A percentile compares a stretch with the other conserved stretches of the same genome.
These are phyloP conservation scores for Leccinum boreale DNA, from an alignment of 768 basidiomycete species.

Conservation along the genomic window DNA sequence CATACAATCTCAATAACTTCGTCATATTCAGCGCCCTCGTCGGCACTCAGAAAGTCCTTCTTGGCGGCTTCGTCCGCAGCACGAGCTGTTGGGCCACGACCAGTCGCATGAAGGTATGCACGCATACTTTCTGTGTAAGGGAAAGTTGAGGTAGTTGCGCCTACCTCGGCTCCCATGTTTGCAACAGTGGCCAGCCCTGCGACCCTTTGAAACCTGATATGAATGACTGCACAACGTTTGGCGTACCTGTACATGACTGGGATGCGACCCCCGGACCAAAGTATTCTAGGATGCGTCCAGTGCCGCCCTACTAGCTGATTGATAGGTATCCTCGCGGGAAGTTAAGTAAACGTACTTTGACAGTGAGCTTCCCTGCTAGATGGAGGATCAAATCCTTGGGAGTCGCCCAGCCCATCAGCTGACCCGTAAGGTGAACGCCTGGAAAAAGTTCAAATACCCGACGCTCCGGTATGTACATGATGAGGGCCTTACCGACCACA, in stretches of 20 bases:
- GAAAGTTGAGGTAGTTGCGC: constrained; percentile 98
- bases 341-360: constrained; percentile 56
- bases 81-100: constrained; percentile 77
- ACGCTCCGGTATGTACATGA: not conserved
- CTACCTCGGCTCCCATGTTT: constrained; percentile 99
- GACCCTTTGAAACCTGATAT: not conserved
- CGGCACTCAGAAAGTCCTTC: constrained; percentile 75
- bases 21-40: constrained; percentile 89
- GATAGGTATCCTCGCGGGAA: not conserved
- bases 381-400: constrained; percentile 96
- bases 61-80: constrained; percentile 84
- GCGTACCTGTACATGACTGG: constrained; percentile 88
- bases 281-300: constrained; percentile 94
- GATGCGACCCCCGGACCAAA: constrained; percentile 87
- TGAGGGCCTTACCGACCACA: constrained; percentile 57
- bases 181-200: constrained; percentile 89
- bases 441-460: not conserved
- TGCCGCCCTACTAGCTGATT: constrained; percentile 68
- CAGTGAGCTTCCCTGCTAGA: constrained; percentile 90
- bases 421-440: constrained; percentile 88
- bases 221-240: not conserved
- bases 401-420: constrained; percentile 87
- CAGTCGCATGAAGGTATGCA: constrained; percentile 85
- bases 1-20: constrained; percentile 90
- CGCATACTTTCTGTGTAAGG: constrained; percentile 92